These are phyloP conservation scores for Cudoniella acicularis DNA, from an alignment of 495 filamentous ascomycete species.

Conservation along the genomic window DNA sequence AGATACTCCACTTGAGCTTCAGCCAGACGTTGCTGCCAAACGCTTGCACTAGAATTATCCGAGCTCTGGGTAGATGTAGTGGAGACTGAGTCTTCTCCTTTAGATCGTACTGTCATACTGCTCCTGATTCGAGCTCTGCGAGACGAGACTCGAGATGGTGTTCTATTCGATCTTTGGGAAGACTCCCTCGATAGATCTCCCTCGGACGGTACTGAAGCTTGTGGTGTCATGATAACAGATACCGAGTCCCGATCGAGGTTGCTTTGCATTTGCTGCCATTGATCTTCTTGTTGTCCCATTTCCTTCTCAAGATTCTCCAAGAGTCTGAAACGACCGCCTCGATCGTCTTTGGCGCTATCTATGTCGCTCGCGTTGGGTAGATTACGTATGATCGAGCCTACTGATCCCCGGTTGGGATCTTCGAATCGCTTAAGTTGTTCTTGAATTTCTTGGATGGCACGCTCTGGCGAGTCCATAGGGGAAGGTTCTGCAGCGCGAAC, in stretches of 20 bases:
- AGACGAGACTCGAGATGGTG: slow-evolving; percentile 5
- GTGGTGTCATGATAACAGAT: slow-evolving; percentile 38
- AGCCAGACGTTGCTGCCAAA: slow-evolving; percentile 33
- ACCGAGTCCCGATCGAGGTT: slow-evolving; percentile 44
- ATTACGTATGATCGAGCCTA: slow-evolving; percentile 17
- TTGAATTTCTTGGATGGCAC: slow-evolving; percentile 46
- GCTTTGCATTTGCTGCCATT: slow-evolving; percentile 48
- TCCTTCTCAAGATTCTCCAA: slow-evolving; percentile 50
- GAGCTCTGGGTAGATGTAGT: slow-evolving; percentile 25
- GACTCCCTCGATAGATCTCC: slow-evolving; percentile 7
- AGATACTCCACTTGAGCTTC: slow-evolving; percentile 43
- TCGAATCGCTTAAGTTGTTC: slow-evolving; percentile 37
- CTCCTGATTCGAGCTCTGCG: slow-evolving; percentile 17
- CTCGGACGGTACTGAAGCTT: slow-evolving; percentile 2
- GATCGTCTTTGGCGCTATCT: slow-evolving; percentile 22
- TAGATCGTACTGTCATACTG: slow-evolving; percentile 26
- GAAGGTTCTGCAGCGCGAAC: slow-evolving; percentile 26
- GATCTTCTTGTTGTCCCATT: slow-evolving; percentile 46
- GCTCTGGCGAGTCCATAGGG: slow-evolving; percentile 45
- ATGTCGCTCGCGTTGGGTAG: slow-evolving; percentile 26
- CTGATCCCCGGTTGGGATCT: slow-evolving; percentile 17
- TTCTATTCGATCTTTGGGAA: slow-evolving; percentile 14
- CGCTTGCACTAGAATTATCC: slow-evolving; percentile 27
- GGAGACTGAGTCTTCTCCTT: slow-evolving; percentile 21
- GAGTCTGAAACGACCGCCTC: slow-evolving; percentile 29